Base-by-base conservation (phyloP, 106 monocot genomes). In the Triglochin maritima region DNA sequence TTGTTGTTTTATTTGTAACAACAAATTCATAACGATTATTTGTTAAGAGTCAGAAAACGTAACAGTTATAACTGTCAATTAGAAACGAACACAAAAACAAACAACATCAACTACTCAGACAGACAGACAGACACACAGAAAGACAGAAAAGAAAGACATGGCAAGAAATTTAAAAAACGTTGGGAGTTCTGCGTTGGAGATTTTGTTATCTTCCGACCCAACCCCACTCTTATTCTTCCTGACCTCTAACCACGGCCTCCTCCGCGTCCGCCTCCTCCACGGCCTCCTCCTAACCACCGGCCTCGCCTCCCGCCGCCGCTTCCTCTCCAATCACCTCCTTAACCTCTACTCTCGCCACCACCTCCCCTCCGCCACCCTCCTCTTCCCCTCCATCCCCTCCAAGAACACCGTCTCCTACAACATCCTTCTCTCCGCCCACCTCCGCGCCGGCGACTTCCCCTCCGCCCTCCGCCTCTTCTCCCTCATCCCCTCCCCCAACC, bases 251-350 rank as follows among this genome's bases (percentile, higher is more conserved):
- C 50, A 68, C 42, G 75, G 73, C 47, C 77, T 80, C 52, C 54
- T 4, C 15, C 67, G 61, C 1, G 70, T 69, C 45, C 77, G 60
- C 46, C 81, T 82, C 65, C 71, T 82, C 51, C 91, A 92, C 66
- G 71, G 78, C 53, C 58, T 85, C 54, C 70, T 87, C 63, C 4
- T 82, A 71, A 64, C 83, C 43, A 69, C 86, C 60, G 90, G 90
- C 60, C 71, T 83, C 45, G 41, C 76, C 45, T 41, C 77, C 59
- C 84, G n/a, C n/a, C n/a, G 87, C 71, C 74, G 87, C 49, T 87
- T 87, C 82, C 78, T 87, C 13, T 65, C 81, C 76, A 87, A 92
- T 73, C 86, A 92, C 79, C 79, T 92, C 63, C 78, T 92, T 53
- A 72, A 80, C 69, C 50, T 72, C 59, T 92, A 87, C 77, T 60